Evolutionary conservation across 805 yeast genomes (phyloP).

Genomic region (Brettanomyces bruxellensis): DNA sequence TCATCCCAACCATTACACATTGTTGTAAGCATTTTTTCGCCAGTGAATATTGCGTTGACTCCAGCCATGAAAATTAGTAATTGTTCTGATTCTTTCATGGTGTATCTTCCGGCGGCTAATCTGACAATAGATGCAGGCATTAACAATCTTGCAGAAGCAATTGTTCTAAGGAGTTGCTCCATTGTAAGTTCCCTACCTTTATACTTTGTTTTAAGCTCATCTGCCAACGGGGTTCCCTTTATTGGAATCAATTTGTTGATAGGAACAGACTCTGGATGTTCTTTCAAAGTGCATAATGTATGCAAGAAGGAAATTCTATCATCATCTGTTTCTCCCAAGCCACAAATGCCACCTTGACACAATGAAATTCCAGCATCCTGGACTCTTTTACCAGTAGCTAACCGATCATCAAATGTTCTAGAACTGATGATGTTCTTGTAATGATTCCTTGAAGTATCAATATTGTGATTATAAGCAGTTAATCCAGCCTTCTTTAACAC

Average conservation of each 20-base stretch:
- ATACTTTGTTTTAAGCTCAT: constrained; percentile 30
- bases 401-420: constrained; percentile 62
- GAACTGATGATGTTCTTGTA: constrained; percentile 67
- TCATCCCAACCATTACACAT: constrained; percentile 83
- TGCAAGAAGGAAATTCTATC: constrained; percentile 63
- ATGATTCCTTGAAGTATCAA: constrained; percentile 72
- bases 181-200: constrained; percentile 41
- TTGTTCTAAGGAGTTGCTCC: constrained; percentile 56
- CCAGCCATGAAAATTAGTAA: constrained; percentile 70
- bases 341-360: constrained; percentile 75
- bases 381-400: constrained; percentile 56
- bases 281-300: constrained; percentile 56
- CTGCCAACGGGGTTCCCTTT: constrained; percentile 68
- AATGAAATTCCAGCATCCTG: constrained; percentile 51
- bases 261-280: constrained; percentile 80
- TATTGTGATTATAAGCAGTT: constrained; percentile 76
- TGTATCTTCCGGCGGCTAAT: constrained; percentile 73
- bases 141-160: constrained; percentile 65
- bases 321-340: constrained; percentile 64
- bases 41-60: constrained; percentile 74
- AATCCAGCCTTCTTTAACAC: constrained; percentile 58
- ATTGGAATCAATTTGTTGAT: constrained; percentile 72
- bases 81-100: constrained; percentile 73
- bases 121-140: constrained; percentile 70
- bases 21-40: constrained; percentile 73